A percentile compares a stretch with the other conserved stretches of the same genome.
Conservation (phyloP, 306 rosid species). For the Castanea crenata region DNA sequence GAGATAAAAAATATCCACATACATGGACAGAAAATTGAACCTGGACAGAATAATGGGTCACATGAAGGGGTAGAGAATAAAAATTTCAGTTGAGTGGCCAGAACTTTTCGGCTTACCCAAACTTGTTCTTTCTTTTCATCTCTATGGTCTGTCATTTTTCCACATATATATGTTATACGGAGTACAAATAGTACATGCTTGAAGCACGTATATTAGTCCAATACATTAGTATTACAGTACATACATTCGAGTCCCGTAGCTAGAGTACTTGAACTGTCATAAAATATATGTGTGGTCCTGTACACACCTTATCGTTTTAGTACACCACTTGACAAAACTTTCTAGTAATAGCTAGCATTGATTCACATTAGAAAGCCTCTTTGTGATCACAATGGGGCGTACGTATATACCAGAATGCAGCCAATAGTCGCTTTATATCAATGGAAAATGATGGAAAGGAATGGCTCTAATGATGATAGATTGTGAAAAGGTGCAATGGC, state of each 20-base stretch:
- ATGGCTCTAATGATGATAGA: neutral
- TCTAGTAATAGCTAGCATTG: no score
- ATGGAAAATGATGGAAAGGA: slow-evolving; percentile 10
- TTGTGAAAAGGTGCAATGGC: slow-evolving; percentile 19
- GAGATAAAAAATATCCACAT: neutral
- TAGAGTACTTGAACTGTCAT: no score
- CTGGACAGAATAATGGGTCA: slow-evolving; percentile 23
- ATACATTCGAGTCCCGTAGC: no score
- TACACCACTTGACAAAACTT: no score
- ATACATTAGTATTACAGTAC: no score
- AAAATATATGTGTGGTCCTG: no score
- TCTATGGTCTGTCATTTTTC: neutral
- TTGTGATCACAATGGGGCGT: neutral
- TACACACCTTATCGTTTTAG: no score
- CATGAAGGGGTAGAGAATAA: neutral
- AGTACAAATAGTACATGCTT: no score
- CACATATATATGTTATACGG: no score
- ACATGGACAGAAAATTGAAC: slow-evolving; percentile 7
- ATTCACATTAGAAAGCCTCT: neutral
- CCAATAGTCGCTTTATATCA: slow-evolving; percentile 6
- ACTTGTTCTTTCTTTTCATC: neutral
- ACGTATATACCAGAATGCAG: slow-evolving; percentile 7
- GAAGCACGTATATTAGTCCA: no score
- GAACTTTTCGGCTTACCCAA: neutral
- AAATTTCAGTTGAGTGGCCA: neutral